A percentile compares a stretch with the other conserved stretches of the same genome.
phyloP scores from a whole-genome alignment of 1,139 yeast species.

The Torulaspora globosa region DNA sequence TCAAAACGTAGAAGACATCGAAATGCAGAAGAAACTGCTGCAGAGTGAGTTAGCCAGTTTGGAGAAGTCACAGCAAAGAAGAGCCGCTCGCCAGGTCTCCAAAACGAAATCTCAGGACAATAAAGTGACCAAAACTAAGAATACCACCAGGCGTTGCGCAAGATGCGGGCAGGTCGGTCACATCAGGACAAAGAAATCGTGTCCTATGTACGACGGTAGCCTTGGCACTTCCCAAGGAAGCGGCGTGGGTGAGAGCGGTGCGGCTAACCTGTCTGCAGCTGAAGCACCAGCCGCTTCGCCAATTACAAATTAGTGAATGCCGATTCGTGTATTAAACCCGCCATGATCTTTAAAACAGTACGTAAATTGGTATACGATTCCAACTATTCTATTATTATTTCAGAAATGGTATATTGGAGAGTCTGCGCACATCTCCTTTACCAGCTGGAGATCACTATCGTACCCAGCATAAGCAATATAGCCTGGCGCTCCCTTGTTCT shows the following conservation, averaged over 20 bases:
- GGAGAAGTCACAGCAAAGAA: constrained; percentile 67
- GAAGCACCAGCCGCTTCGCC: constrained; percentile 2
- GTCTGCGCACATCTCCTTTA: constrained; percentile 30
- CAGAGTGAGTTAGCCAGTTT: constrained; percentile 82
- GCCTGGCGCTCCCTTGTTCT: constrained; percentile 37
- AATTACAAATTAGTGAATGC: not conserved
- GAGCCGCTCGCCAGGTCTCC: constrained; percentile 58
- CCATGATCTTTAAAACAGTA: not conserved
- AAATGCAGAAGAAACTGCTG: constrained; percentile 69
- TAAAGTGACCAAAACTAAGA: constrained; percentile 42
- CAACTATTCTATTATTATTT: constrained; percentile 1
- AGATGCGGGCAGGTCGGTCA: constrained; percentile 96
- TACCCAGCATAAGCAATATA: constrained; percentile 39
- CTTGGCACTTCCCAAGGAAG: constrained; percentile 2
- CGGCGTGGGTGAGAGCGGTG: not conserved
- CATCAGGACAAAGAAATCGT: constrained; percentile 77
- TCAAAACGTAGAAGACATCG: constrained; percentile 81
- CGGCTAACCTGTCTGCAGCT: constrained; percentile 1
- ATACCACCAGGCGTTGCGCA: constrained; percentile 82
- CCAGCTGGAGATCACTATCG: constrained; percentile 28
- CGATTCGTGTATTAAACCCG: not conserved
- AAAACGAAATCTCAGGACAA: constrained; percentile 38
- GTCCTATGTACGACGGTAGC: constrained; percentile 70
- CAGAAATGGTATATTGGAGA: constrained; percentile 32
- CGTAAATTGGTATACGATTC: not conserved